Evolutionary conservation across 2,329 filamentous ascomycete genomes (phyloP), one percentile per base, ranked within the genome.

Genomic region (Phialophora expanda): DNA sequence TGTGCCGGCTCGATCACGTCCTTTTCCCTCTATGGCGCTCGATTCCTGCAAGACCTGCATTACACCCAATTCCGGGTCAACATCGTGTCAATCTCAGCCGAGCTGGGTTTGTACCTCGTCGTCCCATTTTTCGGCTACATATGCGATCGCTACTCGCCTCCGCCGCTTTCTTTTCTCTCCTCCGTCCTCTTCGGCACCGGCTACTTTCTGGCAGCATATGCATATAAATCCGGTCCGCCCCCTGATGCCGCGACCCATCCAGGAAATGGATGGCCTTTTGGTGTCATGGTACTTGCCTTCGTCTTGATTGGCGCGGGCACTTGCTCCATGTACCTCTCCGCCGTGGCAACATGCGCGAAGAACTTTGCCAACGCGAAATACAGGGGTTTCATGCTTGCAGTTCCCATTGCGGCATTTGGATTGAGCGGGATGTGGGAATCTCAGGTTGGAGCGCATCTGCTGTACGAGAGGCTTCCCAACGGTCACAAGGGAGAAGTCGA

Each of bases 261-360:
- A 75, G 58, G 81, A 73, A 63, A 81, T 41, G 86, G 86, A 22
- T 90, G 88, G 85, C 89, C 92, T 0, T 93, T 96, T 72, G 86
- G 85, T 70, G 82, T 90, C 72, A 97, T 99, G 94, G 82, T 97
- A 5, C 76, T 92, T 62, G 89, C 93, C 0, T 99, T 98, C 76
- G 84, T 93, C 55, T 85, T 86, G 59, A 88, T 99, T 65, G 95
- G 95, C 1, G 85, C 89, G 68, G 94, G 88, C 4, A 97, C 94
- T 0, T 91, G 90, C 70, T 87, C 87, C 77, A 93, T 98, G 87
- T 99, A 98, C 77, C 84, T 98, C 63, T 86, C 89, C 58, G 90
- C 92, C 1, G 90, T 99, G n/a, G 94, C 94, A 6, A 96, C 94
- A 0, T 97, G 93, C 75, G 95, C 95, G 41, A 99, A 99, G 87